Conservation (phyloP, 768 basidiomycete genomes). For the Termitomyces sp. region DNA sequence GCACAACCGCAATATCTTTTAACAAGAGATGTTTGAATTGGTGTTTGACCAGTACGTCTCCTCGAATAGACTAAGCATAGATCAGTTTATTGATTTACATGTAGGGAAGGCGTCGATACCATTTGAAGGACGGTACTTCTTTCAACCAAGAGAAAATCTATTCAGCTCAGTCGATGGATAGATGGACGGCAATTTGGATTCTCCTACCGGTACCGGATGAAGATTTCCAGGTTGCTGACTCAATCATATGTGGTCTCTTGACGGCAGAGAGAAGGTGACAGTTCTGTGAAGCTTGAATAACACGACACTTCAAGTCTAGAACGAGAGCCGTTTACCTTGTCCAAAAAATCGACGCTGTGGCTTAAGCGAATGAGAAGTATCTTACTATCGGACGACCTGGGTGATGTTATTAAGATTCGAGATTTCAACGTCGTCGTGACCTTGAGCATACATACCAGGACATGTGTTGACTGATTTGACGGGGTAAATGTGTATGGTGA, state of each 20-base stretch:
- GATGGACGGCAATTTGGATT: background rate
- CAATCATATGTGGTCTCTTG: slow-evolving; percentile 9
- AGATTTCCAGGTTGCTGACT: slow-evolving; percentile 7
- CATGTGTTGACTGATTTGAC: too few relatives aligned
- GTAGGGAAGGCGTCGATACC: background rate
- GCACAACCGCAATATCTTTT: slow-evolving; percentile 10
- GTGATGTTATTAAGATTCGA: background rate
- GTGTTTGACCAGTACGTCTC: slow-evolving; percentile 5
- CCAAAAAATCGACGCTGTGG: slow-evolving; percentile 8
- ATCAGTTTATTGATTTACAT: background rate
- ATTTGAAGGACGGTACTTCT: slow-evolving; percentile 9
- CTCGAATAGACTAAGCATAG: slow-evolving; percentile 2
- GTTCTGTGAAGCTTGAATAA: background rate
- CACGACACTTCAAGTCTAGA: background rate
- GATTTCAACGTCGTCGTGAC: too few relatives aligned
- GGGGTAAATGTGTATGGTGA: too few relatives aligned
- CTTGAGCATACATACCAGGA: slow-evolving; percentile 9
- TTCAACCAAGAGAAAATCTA: slow-evolving; percentile 11
- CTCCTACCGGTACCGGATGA: background rate
- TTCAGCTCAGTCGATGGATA: background rate
- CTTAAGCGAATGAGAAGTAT: slow-evolving; percentile 10
- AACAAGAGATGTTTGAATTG: slow-evolving; percentile 7
- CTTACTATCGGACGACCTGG: slow-evolving; percentile 5
- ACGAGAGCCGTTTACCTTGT: background rate
- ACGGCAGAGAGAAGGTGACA: background rate